Conservation (phyloP, 768 basidiomycete species). For the Trametes cingulata region DNA sequence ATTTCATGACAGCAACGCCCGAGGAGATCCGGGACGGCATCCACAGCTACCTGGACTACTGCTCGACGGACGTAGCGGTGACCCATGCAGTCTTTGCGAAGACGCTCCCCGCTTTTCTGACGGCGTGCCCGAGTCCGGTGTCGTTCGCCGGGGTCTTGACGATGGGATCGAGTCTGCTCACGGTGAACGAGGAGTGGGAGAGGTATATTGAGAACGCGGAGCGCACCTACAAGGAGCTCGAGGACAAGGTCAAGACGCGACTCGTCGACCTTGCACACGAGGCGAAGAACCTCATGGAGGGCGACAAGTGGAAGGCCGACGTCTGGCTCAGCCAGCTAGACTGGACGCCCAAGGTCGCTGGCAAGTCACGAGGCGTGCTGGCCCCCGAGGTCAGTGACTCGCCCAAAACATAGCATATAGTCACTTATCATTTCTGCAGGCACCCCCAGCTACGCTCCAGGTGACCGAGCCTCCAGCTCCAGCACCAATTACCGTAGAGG, state of each 20-base stretch:
- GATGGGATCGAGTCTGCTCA: conserved; percentile 91
- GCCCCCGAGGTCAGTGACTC: conserved; percentile 33
- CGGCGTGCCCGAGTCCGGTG: conserved; percentile 87
- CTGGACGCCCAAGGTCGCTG: conserved; percentile 87
- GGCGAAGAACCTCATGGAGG: conserved; percentile 49
- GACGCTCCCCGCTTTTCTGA: conserved; percentile 79
- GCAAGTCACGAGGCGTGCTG: conserved; percentile 63
- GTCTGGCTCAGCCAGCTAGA: conserved; percentile 90
- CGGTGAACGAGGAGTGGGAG: conserved; percentile 91
- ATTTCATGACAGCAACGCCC: conserved; percentile 72
- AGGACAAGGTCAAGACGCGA: conserved; percentile 57
- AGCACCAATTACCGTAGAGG: background rate
- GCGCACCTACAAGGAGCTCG: conserved; percentile 66
- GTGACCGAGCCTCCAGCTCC: background rate
- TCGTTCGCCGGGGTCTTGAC: conserved; percentile 87
- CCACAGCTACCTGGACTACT: conserved; percentile 79
- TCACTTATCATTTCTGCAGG: background rate
- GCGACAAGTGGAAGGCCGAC: conserved; percentile 64
- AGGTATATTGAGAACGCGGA: conserved; percentile 80
- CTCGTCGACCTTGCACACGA: conserved; percentile 71
- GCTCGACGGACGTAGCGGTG: conserved; percentile 78
- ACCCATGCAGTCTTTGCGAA: conserved; percentile 80
- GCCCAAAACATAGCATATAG: background rate
- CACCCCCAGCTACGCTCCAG: background rate
- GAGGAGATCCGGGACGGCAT: conserved; percentile 64